Conservation (phyloP, 768 basidiomycete genomes). For the Roridomyces roridus region DNA sequence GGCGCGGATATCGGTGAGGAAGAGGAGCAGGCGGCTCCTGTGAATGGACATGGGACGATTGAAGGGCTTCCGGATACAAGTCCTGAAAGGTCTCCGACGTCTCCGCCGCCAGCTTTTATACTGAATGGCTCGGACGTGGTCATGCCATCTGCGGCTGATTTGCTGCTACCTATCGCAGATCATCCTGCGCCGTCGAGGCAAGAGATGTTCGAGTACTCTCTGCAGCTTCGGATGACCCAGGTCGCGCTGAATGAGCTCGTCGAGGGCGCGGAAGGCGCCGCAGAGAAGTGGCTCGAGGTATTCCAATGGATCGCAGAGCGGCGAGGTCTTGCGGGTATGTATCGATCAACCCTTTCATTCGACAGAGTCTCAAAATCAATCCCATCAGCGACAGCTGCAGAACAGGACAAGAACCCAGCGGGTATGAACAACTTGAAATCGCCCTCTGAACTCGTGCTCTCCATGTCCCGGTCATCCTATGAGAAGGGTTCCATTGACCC, state of each 20-base stretch:
- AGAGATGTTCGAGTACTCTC: slow-evolving; percentile 75
- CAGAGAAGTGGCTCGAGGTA: slow-evolving; percentile 80
- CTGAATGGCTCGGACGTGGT: slow-evolving; percentile 27
- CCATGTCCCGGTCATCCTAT: slow-evolving; percentile 21
- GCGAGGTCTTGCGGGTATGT: slow-evolving; percentile 34
- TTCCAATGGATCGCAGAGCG: slow-evolving; percentile 86
- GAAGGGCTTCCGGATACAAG: slow-evolving; percentile 21
- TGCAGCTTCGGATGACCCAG: slow-evolving; percentile 89
- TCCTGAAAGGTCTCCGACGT: slow-evolving; percentile 9
- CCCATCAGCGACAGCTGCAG: slow-evolving; percentile 31
- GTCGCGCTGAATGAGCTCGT: slow-evolving; percentile 81
- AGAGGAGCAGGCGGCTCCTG: slow-evolving; percentile 34
- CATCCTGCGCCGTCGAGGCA: slow-evolving; percentile 55
- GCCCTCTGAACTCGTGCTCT: slow-evolving; percentile 32
- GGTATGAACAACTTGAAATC: slow-evolving; percentile 34
- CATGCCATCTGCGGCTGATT: slow-evolving; percentile 46
- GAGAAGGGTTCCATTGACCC: slow-evolving; percentile 16
- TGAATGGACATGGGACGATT: slow-evolving; percentile 21
- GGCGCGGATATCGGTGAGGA: slow-evolving; percentile 68
- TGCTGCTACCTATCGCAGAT: slow-evolving; percentile 55
- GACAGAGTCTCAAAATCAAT: background rate
- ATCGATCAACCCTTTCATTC: background rate
- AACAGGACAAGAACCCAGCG: slow-evolving; percentile 32
- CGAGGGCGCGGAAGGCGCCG: slow-evolving; percentile 86
- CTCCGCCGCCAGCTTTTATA: slow-evolving; percentile 16